Evolutionary conservation across 805 yeast species (phyloP).

Genomic region (Lipomyces sp.): DNA sequence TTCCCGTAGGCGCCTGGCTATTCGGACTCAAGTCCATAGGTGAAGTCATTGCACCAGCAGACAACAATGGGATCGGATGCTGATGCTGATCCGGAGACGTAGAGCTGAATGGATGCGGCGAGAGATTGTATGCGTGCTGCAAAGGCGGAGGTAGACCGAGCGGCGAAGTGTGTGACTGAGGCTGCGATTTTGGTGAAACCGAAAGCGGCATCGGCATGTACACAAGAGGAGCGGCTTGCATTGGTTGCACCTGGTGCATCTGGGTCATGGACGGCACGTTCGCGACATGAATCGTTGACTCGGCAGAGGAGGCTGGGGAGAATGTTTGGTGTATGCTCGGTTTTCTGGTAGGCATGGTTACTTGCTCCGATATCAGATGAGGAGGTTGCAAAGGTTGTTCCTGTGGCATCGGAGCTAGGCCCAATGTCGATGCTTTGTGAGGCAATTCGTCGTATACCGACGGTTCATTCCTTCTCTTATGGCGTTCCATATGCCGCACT

Average conservation of each 20-base stretch:
- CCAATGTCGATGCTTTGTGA: no score
- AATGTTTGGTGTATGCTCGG: not conserved
- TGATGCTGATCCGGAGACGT: no score
- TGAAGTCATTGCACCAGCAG: not conserved
- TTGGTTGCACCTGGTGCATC: not conserved
- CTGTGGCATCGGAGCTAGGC: not conserved
- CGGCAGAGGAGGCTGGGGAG: not conserved
- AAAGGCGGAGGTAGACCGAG: not conserved
- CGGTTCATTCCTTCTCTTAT: slow-evolving; percentile 30
- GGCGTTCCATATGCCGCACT: slow-evolving; percentile 37
- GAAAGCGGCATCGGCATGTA: not conserved
- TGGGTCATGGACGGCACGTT: no score
- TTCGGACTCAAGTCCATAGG: not conserved
- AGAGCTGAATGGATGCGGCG: no score
- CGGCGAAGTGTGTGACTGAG: not conserved
- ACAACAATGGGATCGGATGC: no score
- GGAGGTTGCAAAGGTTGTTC: not conserved
- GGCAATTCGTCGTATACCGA: no score
- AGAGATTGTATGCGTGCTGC: no score
- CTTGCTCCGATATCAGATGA: not conserved
- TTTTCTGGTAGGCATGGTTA: no score
- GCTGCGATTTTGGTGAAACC: not conserved
- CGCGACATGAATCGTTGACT: not conserved
- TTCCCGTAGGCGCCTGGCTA: not conserved
- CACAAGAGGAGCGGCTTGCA: not conserved